These are phyloP conservation scores for Fomitopsis pinicola DNA, from an alignment of 1,284 basidiomycete genomes.

Conservation along the genomic window DNA sequence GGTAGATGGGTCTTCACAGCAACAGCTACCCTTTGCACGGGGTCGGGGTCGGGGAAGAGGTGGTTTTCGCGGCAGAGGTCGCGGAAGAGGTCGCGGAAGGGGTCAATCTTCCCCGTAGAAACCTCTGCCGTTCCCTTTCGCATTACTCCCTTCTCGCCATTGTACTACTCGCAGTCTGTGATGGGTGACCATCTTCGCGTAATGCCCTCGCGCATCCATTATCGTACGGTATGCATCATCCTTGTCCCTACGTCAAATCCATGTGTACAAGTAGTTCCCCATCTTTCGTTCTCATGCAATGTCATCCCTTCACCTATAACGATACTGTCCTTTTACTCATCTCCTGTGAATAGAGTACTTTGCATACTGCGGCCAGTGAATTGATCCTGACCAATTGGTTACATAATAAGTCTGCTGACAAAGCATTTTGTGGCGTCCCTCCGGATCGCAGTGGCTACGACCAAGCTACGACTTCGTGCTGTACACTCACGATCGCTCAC, in stretches of 20 bases:
- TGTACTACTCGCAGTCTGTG: not conserved
- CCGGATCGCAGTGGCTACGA: not conserved
- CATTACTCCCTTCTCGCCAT: not conserved
- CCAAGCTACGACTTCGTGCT: not conserved
- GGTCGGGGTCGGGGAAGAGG: constrained; percentile 27
- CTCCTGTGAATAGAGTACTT: not conserved
- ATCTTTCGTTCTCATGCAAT: not conserved
- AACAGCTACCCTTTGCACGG: constrained; percentile 2
- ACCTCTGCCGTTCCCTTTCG: not conserved
- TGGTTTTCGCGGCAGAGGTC: constrained; percentile 30
- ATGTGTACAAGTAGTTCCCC: not conserved
- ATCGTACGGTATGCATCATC: not conserved
- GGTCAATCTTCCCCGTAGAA: constrained; percentile 7
- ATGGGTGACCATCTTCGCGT: not conserved
- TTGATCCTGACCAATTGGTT: not conserved
- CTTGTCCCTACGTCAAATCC: not conserved
- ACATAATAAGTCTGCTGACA: not conserved
- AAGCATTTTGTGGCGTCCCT: not conserved
- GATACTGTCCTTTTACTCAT: not conserved
- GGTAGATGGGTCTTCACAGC: not conserved
- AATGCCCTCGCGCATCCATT: not conserved
- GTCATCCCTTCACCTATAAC: not conserved
- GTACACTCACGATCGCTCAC: not conserved
- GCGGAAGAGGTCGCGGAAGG: constrained; percentile 35
- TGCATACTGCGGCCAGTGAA: not conserved